A percentile compares a stretch with the other conserved stretches of the same genome.
phyloP scores from a whole-genome alignment of 106 monocot species.

The Acorus gramineus region DNA sequence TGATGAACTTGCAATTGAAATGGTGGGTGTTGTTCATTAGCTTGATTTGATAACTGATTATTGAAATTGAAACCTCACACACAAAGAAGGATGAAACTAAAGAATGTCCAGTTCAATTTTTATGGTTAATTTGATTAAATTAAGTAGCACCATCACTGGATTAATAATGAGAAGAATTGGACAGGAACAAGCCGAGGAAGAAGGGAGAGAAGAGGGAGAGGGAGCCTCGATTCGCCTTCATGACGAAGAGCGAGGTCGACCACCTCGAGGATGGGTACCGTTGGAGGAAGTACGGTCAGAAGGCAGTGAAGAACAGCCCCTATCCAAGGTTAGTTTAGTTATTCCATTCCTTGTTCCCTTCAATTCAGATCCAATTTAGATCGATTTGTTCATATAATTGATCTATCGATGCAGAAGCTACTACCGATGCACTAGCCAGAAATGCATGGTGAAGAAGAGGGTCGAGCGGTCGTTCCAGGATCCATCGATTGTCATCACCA shows the following conservation, averaged over 20 bases:
- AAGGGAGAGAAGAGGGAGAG: constrained; percentile 66
- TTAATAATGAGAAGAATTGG: not conserved
- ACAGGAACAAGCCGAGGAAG: constrained; percentile 57
- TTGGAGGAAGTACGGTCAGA: constrained; percentile 96
- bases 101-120: not conserved
- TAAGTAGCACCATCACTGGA: not conserved
- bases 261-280: constrained; percentile 85
- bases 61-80: no score
- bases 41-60: no score
- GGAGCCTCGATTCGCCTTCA: constrained; percentile 74
- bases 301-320: constrained; percentile 93
- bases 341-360: no score
- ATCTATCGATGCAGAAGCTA: constrained; percentile 52
- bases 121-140: no score
- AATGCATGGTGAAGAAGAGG: constrained; percentile 81
- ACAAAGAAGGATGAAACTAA: not conserved
- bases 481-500: constrained; percentile 71
- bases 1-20: no score
- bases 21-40: no score
- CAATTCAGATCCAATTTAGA: no score
- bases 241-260: constrained; percentile 95
- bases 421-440: constrained; percentile 86
- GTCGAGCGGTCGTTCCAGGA: constrained; percentile 85
- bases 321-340: constrained; percentile 50
- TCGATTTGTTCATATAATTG: no score